Base-by-base conservation (phyloP, 805 yeast genomes). In the Candida sithepensis region DNA sequence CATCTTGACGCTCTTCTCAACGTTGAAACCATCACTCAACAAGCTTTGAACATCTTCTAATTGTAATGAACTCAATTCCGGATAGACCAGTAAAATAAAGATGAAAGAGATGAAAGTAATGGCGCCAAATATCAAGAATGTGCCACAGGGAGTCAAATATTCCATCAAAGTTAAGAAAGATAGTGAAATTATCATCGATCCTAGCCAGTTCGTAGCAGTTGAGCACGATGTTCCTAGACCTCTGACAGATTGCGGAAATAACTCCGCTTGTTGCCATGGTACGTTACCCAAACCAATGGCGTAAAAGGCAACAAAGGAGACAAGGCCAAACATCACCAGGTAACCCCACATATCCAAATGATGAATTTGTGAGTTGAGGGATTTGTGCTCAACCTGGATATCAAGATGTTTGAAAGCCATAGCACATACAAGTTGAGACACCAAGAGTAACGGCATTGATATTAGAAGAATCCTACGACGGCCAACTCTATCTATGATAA, bases 261-360 rank as follows among this genome's bases (percentile, higher is more conserved):
- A 72, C 69, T 92, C 99, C 48, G 92, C 85, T 64, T 94, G 97
- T 64, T 92, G 96, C 99, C 99, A 92, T 47, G 98, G 97, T 46
- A 89, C 94, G 66, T 92, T 91, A 70, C 99, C 99, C 56, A 91
- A 88, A 56, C 98, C 98, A 55, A 88, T 73, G 42, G 97, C 96
- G 65, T 91, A 92, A 45, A 85, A 82, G 2, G 96, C 97, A 41
- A 91, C 97, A 63, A 74, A 94, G 37, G 81, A 65, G 53, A 92
- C 88, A 88, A 91, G 90, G 45, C 89, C 83, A 34, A 90, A 75
- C 54, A 94, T 85, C 45, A 92, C 81, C 14, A 91, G 82, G 51
- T 88, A 80, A 16, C 97, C 96, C 97, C 97, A 91, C 2, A 89
- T 83, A 24, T 81, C 70, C 45, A 85, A 81, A 3, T 81, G 79